Base-by-base conservation (phyloP, 345 rosid genomes). In the Reutealis trisperma region DNA sequence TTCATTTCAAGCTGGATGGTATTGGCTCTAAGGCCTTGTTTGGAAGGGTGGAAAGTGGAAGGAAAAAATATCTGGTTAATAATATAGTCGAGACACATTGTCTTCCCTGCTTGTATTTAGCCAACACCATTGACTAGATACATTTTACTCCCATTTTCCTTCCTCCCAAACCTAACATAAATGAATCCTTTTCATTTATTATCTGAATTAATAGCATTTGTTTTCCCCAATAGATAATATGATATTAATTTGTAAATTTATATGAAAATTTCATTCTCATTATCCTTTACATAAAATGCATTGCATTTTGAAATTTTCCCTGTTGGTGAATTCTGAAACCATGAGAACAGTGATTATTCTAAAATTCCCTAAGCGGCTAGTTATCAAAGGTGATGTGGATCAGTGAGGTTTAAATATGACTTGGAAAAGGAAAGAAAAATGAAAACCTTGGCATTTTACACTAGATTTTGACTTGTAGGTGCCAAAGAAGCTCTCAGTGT, bases 401-500 rank as follows among this genome's bases (percentile, higher is more conserved):
- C 58, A n/a, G n/a, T 44, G 75, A 71, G 45, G 32, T 70, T n/a
- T 73, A 18, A 42, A 21, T 19, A 15, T 67, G 16, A 30, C 30
- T 34, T 16, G 45, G 45, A 63, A 67, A 49, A 34, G 52, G 54
- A 42, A 70, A n/a, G 19, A 45, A 24, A 52, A 67, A 21, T 54
- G 32, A 34, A 16, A 71, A 64, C 11, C 45, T 60, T 49, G 8
- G 42, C 54, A 77, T 12, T n/a, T 73, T 51, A 70, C 15, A 8
- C 15, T 34, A 11, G 19, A 10, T 62, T 77, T 58, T 64, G 41
- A 58, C 32, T 68, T 77, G 71, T 58, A 81, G 84, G 84, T 81
- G 84, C 75, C 84, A 81, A 41, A 81, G 84, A 77, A 77, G 84
- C 78, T 81, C 78, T 4, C 61, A 77, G 16, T 81, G 84, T 9